Evolutionary conservation across 257 asterid genomes (phyloP).

Genomic region (Penstemon barbatus): DNA sequence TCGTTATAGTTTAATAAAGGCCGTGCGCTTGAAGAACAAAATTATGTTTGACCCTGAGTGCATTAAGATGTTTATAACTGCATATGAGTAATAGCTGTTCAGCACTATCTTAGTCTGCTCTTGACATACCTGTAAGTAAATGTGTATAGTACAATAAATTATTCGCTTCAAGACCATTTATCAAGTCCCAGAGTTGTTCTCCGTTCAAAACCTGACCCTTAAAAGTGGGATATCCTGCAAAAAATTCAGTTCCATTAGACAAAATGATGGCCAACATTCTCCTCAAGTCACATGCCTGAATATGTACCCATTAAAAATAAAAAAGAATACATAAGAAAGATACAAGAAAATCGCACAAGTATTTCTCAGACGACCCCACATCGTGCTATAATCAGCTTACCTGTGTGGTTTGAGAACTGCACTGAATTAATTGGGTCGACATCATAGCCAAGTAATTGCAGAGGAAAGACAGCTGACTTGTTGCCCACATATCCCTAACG

Average conservation of each 20-base stretch:
- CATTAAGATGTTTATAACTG: not conserved
- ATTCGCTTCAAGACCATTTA: conserved; percentile 93
- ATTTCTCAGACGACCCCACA: conserved; percentile 44
- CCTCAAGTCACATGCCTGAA: conserved; percentile 31
- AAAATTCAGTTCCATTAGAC: conserved; percentile 29
- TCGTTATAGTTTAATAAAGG: not conserved
- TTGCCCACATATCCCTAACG: conserved; percentile 95
- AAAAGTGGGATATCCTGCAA: conserved; percentile 92
- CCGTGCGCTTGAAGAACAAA: conserved; percentile 21
- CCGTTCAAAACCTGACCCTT: conserved; percentile 99
- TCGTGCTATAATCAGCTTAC: conserved; percentile 68
- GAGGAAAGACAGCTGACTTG: conserved; percentile 96
- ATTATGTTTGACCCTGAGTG: conserved; percentile 10
- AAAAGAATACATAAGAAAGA: no score
- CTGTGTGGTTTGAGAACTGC: conserved; percentile 99
- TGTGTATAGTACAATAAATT: conserved; percentile 84
- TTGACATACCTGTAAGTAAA: conserved; percentile 76
- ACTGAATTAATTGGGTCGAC: conserved; percentile 97
- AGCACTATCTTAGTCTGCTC: conserved; percentile 15
- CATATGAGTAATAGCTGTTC: conserved; percentile 6
- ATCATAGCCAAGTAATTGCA: conserved; percentile 91
- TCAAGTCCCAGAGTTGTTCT: conserved; percentile 89
- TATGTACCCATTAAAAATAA: conserved; percentile 4
- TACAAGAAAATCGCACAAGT: no score
- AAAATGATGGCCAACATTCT: not conserved